phyloP scores from a whole-genome alignment of 495 filamentous ascomycete species.

The Penicillium malachiteum region DNA sequence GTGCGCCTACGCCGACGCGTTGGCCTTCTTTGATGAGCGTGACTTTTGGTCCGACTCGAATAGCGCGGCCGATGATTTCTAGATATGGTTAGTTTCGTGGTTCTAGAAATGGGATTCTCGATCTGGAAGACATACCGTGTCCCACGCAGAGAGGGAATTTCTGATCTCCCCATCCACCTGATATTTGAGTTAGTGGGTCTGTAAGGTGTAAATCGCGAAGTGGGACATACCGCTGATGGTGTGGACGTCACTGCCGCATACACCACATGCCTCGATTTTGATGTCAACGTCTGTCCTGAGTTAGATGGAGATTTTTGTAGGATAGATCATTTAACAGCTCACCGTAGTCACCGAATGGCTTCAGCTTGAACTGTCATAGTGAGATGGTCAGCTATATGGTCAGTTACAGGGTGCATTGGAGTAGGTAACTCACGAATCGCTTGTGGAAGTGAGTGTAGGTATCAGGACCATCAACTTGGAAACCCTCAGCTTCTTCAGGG shows the following conservation, averaged over 20 bases:
- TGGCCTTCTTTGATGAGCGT: constrained; percentile 68
- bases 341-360: constrained; percentile 68
- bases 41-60: constrained; percentile 69
- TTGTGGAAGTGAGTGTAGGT: constrained; percentile 64
- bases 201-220: background rate
- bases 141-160: constrained; percentile 70
- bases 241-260: constrained; percentile 79
- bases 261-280: constrained; percentile 70
- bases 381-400: too few relatives aligned
- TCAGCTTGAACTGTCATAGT: constrained; percentile 63
- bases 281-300: constrained; percentile 62
- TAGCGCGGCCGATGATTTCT: constrained; percentile 70
- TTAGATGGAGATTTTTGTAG: too few relatives aligned
- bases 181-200: background rate
- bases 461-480: constrained; percentile 61
- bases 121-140: constrained; percentile 42
- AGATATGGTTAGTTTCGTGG: background rate
- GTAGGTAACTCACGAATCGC: constrained; percentile 50
- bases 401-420: too few relatives aligned
- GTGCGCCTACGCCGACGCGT: constrained; percentile 77
- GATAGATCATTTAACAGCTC: constrained; percentile 2
- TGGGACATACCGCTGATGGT: constrained; percentile 57
- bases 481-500: constrained; percentile 74
- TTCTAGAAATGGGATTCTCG: background rate
- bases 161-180: constrained; percentile 69